A percentile compares a stretch with the other conserved stretches of the same genome.
Conservation (phyloP, 306 rosid genomes). For the Dryas drummondii region DNA sequence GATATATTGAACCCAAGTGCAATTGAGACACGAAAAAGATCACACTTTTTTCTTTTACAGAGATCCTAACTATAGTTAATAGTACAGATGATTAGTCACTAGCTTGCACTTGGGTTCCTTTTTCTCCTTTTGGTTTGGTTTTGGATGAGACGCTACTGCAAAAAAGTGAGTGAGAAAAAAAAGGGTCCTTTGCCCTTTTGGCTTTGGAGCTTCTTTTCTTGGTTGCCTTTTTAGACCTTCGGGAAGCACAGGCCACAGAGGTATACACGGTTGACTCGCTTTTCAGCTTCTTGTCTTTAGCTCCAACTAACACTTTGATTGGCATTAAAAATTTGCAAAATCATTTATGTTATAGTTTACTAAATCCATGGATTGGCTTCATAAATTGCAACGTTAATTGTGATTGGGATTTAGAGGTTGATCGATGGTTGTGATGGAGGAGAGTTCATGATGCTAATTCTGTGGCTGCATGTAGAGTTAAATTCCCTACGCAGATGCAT, state of each 20-base stretch:
- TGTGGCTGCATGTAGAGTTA: neutral
- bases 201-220: constrained; percentile 17
- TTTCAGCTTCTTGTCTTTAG: neutral
- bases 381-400: too few relatives aligned
- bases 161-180: constrained; percentile 18
- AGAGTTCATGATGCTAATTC: neutral
- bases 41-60: constrained; percentile 27
- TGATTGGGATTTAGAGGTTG: too few relatives aligned
- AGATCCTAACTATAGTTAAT: constrained; percentile 26
- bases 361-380: neutral
- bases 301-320: neutral
- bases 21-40: constrained; percentile 17
- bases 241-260: neutral
- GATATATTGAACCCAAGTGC: neutral
- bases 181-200: neutral
- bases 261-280: constrained; percentile 11
- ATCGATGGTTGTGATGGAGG: neutral
- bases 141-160: constrained; percentile 25
- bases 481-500: neutral
- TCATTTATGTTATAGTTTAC: neutral
- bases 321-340: neutral
- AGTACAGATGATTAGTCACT: constrained; percentile 15
- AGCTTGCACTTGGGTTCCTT: neutral
- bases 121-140: constrained; percentile 22
- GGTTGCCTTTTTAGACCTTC: constrained; percentile 46